Base-by-base conservation (phyloP, 139 green algal genomes). In the Ettlia oleoabundans region DNA sequence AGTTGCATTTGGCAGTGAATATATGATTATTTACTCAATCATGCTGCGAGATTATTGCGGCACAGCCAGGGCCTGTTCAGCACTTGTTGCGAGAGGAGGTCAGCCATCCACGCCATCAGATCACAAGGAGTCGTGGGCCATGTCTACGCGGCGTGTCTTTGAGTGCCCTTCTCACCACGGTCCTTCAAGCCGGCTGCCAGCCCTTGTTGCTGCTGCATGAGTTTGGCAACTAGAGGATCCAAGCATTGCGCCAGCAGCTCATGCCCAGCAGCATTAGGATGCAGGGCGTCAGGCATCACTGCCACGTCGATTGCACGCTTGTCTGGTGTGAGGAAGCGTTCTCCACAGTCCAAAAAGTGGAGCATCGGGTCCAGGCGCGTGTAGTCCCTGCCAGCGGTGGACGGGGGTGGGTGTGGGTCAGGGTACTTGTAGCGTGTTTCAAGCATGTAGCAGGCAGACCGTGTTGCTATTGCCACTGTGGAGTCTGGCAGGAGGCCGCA, bases 241-340 rank as follows among this genome's bases (percentile, higher is more conserved):
- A 89, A 26, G 72, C 86, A 89, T 30, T 86, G 28, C 30, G 83
- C 83, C 63, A 86, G 62, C 26, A 86, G 67, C 26, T 76, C 51
- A 53, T 85, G 76, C 26, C 86, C 86, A 15, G 63, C 83, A 28
- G 86, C 30, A 37, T 70, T 85, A 42, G 86, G 86, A 70, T 22
- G 80, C 86, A 90, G 70, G 0, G 76, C 86, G 67, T 86, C 85
- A 26, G 81, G 81, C 80, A 89, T 86, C 1, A 86, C 32, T 3
- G 43, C 62, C 4, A 24, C n/a, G 37, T 84, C 32, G 13, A 87
- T 28, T 15, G 18, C 21, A 5, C 21, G 15, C 18, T n/a, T 5
- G 55, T 66, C 73, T 72, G 47, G 32, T 18, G 19, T 15, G 1
- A 81, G 19, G 18, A 81, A 61, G n/a, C 75, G 75, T 4, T 71